phyloP scores from a whole-genome alignment of 345 rosid species.

The Pistacia atlantica region DNA sequence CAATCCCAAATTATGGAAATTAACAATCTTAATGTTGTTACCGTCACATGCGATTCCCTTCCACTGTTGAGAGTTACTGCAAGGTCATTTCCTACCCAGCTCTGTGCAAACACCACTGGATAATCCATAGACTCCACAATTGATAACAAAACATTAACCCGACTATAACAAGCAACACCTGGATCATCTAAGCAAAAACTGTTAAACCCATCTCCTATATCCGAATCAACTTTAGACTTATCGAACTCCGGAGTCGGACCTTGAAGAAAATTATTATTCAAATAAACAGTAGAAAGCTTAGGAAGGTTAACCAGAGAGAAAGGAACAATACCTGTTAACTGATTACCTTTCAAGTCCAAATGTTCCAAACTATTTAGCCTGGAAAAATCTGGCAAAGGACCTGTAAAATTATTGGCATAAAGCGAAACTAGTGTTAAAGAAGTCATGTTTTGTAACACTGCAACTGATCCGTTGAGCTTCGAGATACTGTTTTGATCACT shows the following conservation, averaged over 20 bases:
- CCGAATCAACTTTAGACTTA: constrained; percentile 13
- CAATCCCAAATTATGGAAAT: constrained; percentile 51
- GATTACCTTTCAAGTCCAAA: constrained; percentile 54
- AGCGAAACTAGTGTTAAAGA: constrained; percentile 47
- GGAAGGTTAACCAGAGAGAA: constrained; percentile 35
- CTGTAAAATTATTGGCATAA: constrained; percentile 52
- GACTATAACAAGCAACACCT: neutral
- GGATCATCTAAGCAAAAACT: constrained; percentile 42
- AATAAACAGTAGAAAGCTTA: constrained; percentile 35
- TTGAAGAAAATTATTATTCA: constrained; percentile 60
- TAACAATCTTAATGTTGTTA: constrained; percentile 34
- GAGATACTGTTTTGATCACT: constrained; percentile 40
- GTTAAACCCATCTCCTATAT: constrained; percentile 31
- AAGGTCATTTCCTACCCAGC: constrained; percentile 45
- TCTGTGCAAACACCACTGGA: constrained; percentile 22
- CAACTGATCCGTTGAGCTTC: constrained; percentile 56
- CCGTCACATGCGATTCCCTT: constrained; percentile 49
- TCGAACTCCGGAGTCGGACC: constrained; percentile 57
- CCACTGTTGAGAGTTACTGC: constrained; percentile 38
- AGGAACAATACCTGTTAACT: constrained; percentile 59
- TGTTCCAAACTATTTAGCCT: constrained; percentile 22
- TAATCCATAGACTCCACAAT: neutral
- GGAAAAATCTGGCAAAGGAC: constrained; percentile 49
- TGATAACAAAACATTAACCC: neutral
- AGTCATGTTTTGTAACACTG: constrained; percentile 54